phyloP scores from a whole-genome alignment of 208 protist species.

The Strigomonas culicis region DNA sequence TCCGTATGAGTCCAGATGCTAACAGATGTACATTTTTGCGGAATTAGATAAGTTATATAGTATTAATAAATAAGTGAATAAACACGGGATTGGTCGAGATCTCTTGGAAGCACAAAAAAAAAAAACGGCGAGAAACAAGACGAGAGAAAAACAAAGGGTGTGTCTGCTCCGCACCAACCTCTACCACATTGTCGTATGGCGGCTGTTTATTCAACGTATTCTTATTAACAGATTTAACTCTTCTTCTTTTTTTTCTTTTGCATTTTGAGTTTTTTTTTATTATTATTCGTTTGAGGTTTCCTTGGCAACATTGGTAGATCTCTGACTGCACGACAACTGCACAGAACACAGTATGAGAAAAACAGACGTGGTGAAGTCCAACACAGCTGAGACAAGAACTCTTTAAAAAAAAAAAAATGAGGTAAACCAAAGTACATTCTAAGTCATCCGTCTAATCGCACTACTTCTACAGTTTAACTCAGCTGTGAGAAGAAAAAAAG shows the following conservation, averaged over 20 bases:
- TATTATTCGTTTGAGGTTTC: not conserved
- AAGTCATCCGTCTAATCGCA: not conserved
- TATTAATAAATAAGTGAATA: too few relatives aligned
- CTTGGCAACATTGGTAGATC: not conserved
- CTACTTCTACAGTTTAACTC: constrained; percentile 8
- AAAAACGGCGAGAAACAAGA: constrained; percentile 1
- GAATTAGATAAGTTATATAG: too few relatives aligned
- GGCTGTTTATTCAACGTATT: not conserved
- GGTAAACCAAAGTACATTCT: constrained; percentile 2
- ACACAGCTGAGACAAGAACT: not conserved
- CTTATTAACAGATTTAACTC: constrained; percentile 4
- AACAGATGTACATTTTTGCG: not conserved
- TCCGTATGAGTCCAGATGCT: not conserved
- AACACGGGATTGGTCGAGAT: too few relatives aligned
- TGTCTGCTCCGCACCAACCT: not conserved
- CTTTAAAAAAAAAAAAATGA: constrained; percentile 9
- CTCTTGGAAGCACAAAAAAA: constrained; percentile 4
- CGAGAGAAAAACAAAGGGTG: constrained; percentile 13
- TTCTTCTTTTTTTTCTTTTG: constrained; percentile 23
- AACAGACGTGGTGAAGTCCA: not conserved
- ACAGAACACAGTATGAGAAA: not conserved
- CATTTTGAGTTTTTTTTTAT: constrained; percentile 12
- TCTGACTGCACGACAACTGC: not conserved
- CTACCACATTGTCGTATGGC: not conserved
- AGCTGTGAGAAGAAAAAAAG: constrained; percentile 15